Base-by-base conservation (phyloP, 345 rosid species). In the Hirschfeldia incana region DNA sequence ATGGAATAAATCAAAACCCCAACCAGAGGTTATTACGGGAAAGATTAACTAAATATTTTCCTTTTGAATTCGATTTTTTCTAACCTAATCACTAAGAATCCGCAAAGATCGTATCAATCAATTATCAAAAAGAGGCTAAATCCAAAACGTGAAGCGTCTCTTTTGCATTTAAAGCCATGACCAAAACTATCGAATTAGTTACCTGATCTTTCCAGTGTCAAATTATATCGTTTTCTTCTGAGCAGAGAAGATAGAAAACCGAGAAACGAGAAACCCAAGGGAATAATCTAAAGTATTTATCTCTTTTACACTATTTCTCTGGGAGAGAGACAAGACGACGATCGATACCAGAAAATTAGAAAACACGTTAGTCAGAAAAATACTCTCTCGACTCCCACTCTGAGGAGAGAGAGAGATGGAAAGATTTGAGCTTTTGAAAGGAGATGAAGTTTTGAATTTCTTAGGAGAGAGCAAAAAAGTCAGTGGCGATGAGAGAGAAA, bases 401-500 rank as follows among this genome's bases (percentile, higher is more conserved):
- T 21, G 21, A 60, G 11, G 12, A 5, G 66, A 15, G 21, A 36
- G 6, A 36, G 39, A 36, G 39, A 36, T 36, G 39, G 8, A 33
- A 34, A 60, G 70, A 21, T 67, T 51, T 0, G 37, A 75, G 83
- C 76, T 74, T 69, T 21, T 75, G n/a, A 60, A 36, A 63, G 75
- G 78, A 69, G 75, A 74, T 16, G 59, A 61, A 73, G 69, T 49
- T 53, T 67, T 68, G 61, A 80, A 74, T 36, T 44, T 69, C 71
- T 17, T 69, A 65, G 28, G 78, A 71, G 61, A 71, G 67, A 74
- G 66, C 10, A 13, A 42, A 42, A 74, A 80, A 80, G 83, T 53
- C 83, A 80, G 83, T 80, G 79, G 79, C 75, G 72, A 74, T 28
- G 53, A 69, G 78, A 73, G 74, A 72, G 78, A 64, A 27, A 63